These are phyloP conservation scores for Arabidopsis hybrid DNA, from an alignment of 441 rosid species.

Conservation along the genomic window DNA sequence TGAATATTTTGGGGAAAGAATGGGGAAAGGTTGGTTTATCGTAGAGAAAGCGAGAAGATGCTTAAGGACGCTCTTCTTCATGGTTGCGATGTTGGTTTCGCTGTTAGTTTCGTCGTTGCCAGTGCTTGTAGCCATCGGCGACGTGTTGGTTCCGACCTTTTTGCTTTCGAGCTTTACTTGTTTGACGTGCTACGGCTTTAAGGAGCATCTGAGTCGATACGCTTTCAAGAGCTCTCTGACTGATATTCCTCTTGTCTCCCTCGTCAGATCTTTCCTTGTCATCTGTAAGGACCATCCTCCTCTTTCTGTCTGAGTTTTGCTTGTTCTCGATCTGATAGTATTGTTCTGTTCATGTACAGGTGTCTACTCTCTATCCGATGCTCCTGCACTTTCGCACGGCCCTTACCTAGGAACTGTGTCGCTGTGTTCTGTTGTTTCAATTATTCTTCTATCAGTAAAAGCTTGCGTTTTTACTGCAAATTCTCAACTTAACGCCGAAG, in stretches of 20 bases:
- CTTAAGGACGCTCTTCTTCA: conserved; percentile 61
- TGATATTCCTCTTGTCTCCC: conserved; percentile 72
- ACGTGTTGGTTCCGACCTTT: conserved; percentile 58
- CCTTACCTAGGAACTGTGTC: conserved; percentile 88
- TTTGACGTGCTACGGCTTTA: conserved; percentile 57
- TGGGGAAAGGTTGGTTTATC: conserved; percentile 44
- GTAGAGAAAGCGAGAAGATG: conserved; percentile 66
- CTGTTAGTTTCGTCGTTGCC: conserved; percentile 70
- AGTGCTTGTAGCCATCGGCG: conserved; percentile 67
- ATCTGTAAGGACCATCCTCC: conserved; percentile 49
- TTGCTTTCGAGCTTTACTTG: conserved; percentile 70
- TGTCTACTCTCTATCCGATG: conserved; percentile 74
- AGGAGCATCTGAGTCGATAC: conserved; percentile 57
- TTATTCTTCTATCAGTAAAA: conserved; percentile 74
- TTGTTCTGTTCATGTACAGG: conserved; percentile 47
- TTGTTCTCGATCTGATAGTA: neutral
- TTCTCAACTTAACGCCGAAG: conserved; percentile 77
- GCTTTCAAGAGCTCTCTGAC: conserved; percentile 65
- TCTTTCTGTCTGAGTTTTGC: neutral
- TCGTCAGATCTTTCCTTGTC: conserved; percentile 68
- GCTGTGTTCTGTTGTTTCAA: conserved; percentile 64
- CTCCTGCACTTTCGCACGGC: conserved; percentile 77
- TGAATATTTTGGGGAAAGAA: neutral
- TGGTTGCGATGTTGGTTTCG: conserved; percentile 80
- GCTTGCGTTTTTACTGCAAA: conserved; percentile 75